Conservation (phyloP, 2,329 filamentous ascomycete species). For the Laburnicola sp. region DNA sequence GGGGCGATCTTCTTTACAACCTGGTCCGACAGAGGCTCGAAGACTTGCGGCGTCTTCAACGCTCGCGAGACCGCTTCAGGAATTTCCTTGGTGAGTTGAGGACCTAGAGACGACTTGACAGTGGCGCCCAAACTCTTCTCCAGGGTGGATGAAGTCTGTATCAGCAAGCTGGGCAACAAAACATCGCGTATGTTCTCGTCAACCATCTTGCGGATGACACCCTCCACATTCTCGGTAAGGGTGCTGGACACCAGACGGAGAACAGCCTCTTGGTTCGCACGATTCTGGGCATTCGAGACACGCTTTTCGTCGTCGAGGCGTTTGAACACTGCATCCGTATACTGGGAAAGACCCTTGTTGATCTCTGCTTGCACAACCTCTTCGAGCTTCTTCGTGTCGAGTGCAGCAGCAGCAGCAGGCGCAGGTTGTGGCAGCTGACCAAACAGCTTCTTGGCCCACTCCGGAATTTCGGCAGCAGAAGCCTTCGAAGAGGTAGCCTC, state of each 20-base stretch:
- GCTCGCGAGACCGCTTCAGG: constrained; percentile 68
- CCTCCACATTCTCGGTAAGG: constrained; percentile 71
- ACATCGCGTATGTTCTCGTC: constrained; percentile 72
- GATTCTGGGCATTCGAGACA: constrained; percentile 63
- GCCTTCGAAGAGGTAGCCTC: constrained; percentile 20
- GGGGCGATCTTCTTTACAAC: constrained; percentile 66
- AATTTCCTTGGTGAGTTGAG: constrained; percentile 71
- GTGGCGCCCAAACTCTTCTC: constrained; percentile 71
- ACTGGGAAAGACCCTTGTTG: constrained; percentile 48
- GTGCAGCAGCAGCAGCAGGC: constrained; percentile 19
- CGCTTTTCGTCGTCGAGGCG: constrained; percentile 71
- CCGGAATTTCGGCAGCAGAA: constrained; percentile 35
- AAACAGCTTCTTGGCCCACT: constrained; percentile 43
- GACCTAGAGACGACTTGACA: constrained; percentile 67
- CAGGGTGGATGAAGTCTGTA: constrained; percentile 68
- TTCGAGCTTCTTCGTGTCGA: constrained; percentile 60
- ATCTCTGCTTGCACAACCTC: constrained; percentile 54
- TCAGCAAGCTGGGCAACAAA: constrained; percentile 73
- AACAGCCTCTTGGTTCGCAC: constrained; percentile 70
- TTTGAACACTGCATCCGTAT: constrained; percentile 60
- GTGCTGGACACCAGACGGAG: constrained; percentile 70
- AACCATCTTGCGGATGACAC: constrained; percentile 76
- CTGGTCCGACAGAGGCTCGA: constrained; percentile 72
- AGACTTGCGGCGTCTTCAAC: constrained; percentile 72
- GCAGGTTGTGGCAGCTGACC: constrained; percentile 17